Evolutionary conservation across 2,329 filamentous ascomycete genomes (phyloP).

Genomic region (Chalara sp.): DNA sequence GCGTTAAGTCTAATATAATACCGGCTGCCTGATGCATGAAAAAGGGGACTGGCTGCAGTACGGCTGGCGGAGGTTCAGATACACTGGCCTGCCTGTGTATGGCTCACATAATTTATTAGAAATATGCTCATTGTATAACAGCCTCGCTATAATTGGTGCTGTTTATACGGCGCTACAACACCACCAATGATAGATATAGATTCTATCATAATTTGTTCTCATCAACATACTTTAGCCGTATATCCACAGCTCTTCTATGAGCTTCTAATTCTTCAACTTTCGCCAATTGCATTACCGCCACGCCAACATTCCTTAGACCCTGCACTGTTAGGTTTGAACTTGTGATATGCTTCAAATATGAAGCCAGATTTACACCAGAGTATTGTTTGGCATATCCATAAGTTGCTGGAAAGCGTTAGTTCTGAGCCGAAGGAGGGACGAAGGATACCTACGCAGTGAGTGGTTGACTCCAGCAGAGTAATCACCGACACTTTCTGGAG

Average conservation of each 20-base stretch:
- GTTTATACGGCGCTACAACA: too few species aligned
- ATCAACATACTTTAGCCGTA: slow-evolving; percentile 47
- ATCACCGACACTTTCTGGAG: slow-evolving; percentile 93
- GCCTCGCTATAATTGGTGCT: too few species aligned
- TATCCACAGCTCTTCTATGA: slow-evolving; percentile 68
- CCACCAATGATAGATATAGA: too few species aligned
- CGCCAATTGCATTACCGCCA: slow-evolving; percentile 89
- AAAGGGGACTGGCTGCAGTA: too few species aligned
- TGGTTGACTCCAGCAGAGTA: slow-evolving; percentile 98
- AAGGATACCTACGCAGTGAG: slow-evolving; percentile 71
- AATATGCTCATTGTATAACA: too few species aligned
- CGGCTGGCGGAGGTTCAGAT: too few species aligned
- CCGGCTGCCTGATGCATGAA: too few species aligned
- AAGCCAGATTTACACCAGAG: slow-evolving; percentile 91
- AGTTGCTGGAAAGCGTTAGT: slow-evolving; percentile 54
- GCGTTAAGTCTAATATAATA: too few species aligned
- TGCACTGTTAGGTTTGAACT: slow-evolving; percentile 83
- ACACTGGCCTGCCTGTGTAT: too few species aligned
- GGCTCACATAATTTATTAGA: too few species aligned
- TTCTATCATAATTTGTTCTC: slow-evolving; percentile 17
- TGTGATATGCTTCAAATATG: slow-evolving; percentile 97
- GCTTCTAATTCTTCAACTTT: slow-evolving; percentile 93
- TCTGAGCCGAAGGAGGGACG: slow-evolving; percentile 1
- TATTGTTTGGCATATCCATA: slow-evolving; percentile 99
- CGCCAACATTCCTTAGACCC: slow-evolving; percentile 77